Evolutionary conservation across 225 moss, liverwort and hornwort species (phyloP).

Genomic region (Sphagnum tenellum): DNA sequence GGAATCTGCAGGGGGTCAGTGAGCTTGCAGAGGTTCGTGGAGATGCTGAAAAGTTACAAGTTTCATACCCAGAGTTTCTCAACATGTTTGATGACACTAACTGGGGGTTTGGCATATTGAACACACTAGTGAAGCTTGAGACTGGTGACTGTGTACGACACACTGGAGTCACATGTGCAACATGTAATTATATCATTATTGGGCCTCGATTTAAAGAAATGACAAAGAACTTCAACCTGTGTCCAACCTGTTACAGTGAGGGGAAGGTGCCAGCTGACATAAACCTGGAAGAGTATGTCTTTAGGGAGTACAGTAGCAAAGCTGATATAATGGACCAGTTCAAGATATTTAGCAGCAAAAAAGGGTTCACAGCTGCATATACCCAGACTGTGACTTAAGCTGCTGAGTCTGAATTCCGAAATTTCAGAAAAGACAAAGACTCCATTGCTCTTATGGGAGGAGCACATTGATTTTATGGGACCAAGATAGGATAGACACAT

Average conservation of each 20-base stretch:
- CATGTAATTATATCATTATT: conserved; percentile 79
- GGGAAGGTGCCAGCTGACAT: conserved; percentile 72
- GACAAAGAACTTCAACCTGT: conserved; percentile 67
- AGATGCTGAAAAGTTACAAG: conserved; percentile 80
- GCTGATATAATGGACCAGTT: conserved; percentile 46
- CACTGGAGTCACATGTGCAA: conserved; percentile 71
- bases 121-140: conserved; percentile 73
- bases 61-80: conserved; percentile 78
- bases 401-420: too few species aligned
- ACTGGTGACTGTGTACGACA: conserved; percentile 73
- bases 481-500: too few species aligned
- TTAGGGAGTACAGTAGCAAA: conserved; percentile 67
- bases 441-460: too few species aligned
- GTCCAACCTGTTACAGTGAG: conserved; percentile 83
- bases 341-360: conserved; percentile 41
- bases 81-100: conserved; percentile 76
- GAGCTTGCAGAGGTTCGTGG: conserved; percentile 64
- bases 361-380: conserved; percentile 17
- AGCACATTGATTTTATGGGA: too few species aligned
- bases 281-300: conserved; percentile 74
- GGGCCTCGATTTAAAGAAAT: conserved; percentile 88
- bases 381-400: conserved; percentile 11
- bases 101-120: conserved; percentile 96
- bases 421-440: too few species aligned
- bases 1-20: conserved; percentile 39